Base-by-base conservation (phyloP, 345 rosid genomes). In the Gossypium anomalum region DNA sequence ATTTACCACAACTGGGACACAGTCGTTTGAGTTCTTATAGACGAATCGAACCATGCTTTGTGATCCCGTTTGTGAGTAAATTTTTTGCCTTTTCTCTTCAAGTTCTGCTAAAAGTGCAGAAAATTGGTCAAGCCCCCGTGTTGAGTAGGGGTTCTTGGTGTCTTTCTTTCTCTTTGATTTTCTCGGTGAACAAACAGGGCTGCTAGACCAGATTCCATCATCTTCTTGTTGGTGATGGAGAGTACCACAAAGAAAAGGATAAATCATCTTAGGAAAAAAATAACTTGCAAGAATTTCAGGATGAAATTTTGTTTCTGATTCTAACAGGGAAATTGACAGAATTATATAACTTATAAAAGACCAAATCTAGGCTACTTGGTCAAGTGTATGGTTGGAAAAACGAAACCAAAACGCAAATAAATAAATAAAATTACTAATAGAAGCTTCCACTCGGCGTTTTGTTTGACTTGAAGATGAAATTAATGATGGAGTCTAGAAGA, bases 121-220 rank as follows among this genome's bases (percentile, higher is more conserved):
- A 80, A 88, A 90, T 68, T 86, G 88, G 77, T 88, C 94, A 1
- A 85, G 89, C 48, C 94, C 94, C 0, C 82, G 86, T 0, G 44
- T 66, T 1, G 94, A 81, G 67, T 81, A 90, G 0, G 95, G 95
- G 85, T 90, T 90, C 82, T 86, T 81, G 82, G 20, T 77, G 13
- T 73, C 52, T 66, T 76, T 78, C 70, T 25, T 76, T 70, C 75
- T 77, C 55, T 71, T 80, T 72, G 87, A 67, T 76, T 73, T 83
- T 67, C 80, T 82, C 2, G 86, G 77, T 45, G 72, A 9, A 16
- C 65, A 43, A 23, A 16, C 25, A 43, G 72, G 72, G 66, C 43
- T 15, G 81, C 38, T 23, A 19, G 25, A 20, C 77, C 61, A 58
- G 48, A 45, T 29, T 71, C 73, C 80, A 7, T 79, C 80, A 7